phyloP scores from a whole-genome alignment of 306 rosid species.

The Vachellia pachyceras region DNA sequence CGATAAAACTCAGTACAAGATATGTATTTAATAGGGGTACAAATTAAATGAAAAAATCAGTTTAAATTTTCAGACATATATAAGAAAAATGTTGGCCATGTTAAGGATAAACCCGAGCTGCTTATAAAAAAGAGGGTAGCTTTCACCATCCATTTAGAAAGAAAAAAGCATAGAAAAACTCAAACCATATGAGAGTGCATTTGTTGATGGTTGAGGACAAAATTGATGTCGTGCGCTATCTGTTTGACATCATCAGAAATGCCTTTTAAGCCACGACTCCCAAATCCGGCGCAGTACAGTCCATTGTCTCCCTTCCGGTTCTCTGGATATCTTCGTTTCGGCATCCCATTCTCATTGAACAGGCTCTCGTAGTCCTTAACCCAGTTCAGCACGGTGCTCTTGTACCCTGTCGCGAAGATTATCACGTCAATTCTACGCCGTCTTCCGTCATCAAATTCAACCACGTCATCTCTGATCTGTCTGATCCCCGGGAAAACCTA shows the following conservation, averaged over 20 bases:
- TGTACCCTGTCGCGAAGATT: constrained; percentile 76
- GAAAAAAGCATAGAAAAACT: too few relatives aligned
- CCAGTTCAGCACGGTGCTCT: constrained; percentile 60
- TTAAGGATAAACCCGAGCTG: too few relatives aligned
- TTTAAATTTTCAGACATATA: too few relatives aligned
- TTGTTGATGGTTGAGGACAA: background rate
- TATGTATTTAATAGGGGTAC: too few relatives aligned
- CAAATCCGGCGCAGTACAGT: constrained; percentile 62
- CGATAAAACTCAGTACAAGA: too few relatives aligned
- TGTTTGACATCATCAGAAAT: constrained; percentile 53
- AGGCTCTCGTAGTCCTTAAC: constrained; percentile 59
- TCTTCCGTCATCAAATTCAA: constrained; percentile 53
- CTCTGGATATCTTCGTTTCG: constrained; percentile 54
- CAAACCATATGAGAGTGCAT: too few relatives aligned
- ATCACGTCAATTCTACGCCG: constrained; percentile 51
- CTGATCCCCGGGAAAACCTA: constrained; percentile 56
- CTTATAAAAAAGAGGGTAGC: too few relatives aligned
- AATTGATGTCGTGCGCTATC: constrained; percentile 51
- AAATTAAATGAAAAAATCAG: too few relatives aligned
- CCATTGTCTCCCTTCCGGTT: constrained; percentile 63
- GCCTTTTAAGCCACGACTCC: constrained; percentile 53
- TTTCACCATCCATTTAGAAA: too few relatives aligned
- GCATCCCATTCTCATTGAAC: constrained; percentile 68
- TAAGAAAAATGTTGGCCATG: too few relatives aligned
- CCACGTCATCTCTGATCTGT: constrained; percentile 27